Evolutionary conservation across 2,329 filamentous ascomycete genomes (phyloP).

Genomic region (Sporothrix inflata): DNA sequence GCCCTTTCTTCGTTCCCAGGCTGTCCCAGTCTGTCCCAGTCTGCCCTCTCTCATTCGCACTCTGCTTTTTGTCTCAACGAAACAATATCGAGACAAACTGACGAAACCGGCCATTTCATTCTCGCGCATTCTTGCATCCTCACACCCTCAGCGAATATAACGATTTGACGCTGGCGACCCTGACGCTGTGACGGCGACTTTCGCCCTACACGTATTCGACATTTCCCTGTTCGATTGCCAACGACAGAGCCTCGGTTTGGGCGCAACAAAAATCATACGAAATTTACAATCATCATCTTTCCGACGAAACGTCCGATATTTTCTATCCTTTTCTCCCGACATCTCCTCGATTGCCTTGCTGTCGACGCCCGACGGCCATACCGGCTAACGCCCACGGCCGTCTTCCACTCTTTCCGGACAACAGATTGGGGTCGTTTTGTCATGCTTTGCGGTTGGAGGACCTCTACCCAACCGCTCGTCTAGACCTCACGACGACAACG

Average conservation of each 20-base stretch:
- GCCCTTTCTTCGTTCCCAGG: not conserved
- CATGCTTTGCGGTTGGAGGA: not conserved
- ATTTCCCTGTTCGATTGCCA: not conserved
- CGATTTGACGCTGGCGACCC: not conserved
- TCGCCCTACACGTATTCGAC: not conserved
- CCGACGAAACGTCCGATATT: not conserved
- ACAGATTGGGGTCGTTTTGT: not conserved
- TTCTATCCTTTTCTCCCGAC: not conserved
- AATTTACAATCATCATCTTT: not conserved
- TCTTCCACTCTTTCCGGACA: not conserved
- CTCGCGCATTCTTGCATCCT: not conserved
- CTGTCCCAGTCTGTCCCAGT: not conserved
- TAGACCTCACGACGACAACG: constrained; percentile 2
- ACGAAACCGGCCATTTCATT: constrained; percentile 13
- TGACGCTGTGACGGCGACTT: not conserved
- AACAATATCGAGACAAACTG: not conserved
- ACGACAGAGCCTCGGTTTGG: not conserved
- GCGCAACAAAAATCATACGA: not conserved
- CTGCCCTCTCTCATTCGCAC: not conserved
- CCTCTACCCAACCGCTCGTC: not conserved
- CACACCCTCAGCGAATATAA: not conserved
- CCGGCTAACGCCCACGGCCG: not conserved
- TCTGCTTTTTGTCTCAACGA: constrained; percentile 14
- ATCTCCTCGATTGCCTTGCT: not conserved
- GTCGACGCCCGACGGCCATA: not conserved